Percentiles rank a stretch among this genome's conserved stretches.
phyloP scores from a whole-genome alignment of 2,329 filamentous ascomycete species.

The Diaporthe citriasiana region DNA sequence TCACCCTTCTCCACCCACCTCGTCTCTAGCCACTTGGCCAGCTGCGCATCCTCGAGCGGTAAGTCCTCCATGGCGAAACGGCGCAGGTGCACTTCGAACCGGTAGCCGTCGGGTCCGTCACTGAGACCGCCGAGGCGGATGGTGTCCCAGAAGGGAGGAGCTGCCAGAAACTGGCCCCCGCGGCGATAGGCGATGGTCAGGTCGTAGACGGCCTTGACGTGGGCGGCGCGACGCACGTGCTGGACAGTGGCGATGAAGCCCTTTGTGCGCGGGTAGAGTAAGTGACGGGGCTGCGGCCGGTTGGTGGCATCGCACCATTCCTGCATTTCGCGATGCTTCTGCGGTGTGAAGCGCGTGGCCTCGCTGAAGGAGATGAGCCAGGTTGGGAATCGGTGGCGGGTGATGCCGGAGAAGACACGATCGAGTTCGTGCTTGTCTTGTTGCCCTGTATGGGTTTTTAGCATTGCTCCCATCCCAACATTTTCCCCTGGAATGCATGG shows the following conservation, averaged over 20 bases:
- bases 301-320: slow-evolving; percentile 66
- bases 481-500: background rate
- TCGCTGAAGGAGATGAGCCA: slow-evolving; percentile 77
- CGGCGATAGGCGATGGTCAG: slow-evolving; percentile 68
- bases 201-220: slow-evolving; percentile 69
- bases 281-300: slow-evolving; percentile 67
- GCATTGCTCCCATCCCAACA: background rate
- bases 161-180: slow-evolving; percentile 58
- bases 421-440: slow-evolving; percentile 68
- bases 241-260: slow-evolving; percentile 73
- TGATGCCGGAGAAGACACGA: slow-evolving; percentile 68
- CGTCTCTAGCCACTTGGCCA: slow-evolving; percentile 67
- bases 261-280: slow-evolving; percentile 72
- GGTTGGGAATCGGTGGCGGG: slow-evolving; percentile 66
- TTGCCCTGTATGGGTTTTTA: slow-evolving; percentile 34
- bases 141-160: slow-evolving; percentile 68
- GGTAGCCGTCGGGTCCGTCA: slow-evolving; percentile 56
- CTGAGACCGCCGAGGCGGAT: slow-evolving; percentile 59
- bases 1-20: slow-evolving; percentile 68
- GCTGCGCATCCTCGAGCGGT: slow-evolving; percentile 61
- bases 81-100: slow-evolving; percentile 65
- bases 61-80: slow-evolving; percentile 64
- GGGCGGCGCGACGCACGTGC: slow-evolving; percentile 64
- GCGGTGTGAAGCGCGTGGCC: slow-evolving; percentile 69
- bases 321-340: slow-evolving; percentile 66